Conservation (phyloP, 2,329 filamentous ascomycete species). For the Pseudogymnoascus sp. region DNA sequence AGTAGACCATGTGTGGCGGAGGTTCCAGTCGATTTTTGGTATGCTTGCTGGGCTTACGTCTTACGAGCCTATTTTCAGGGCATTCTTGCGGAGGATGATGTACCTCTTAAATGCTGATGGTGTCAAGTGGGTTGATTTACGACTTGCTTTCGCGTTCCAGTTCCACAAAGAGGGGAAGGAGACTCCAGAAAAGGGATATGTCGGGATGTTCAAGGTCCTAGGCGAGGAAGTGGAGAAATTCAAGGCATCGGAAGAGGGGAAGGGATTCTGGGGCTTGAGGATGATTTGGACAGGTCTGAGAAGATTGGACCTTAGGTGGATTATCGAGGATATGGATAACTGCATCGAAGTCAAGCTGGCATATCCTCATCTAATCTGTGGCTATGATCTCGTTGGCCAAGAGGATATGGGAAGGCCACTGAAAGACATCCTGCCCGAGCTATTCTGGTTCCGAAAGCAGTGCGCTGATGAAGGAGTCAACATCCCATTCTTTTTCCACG, state of each 20-base stretch:
- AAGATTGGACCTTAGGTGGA: conserved; percentile 49
- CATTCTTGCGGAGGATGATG: conserved; percentile 65
- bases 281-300: conserved; percentile 80
- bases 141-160: conserved; percentile 63
- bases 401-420: conserved; percentile 74
- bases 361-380: conserved; percentile 71
- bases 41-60: conserved; percentile 68
- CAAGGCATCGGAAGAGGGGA: conserved; percentile 59
- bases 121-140: conserved; percentile 75
- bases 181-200: conserved; percentile 56
- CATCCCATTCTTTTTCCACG: conserved; percentile 93
- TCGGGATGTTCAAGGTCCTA: conserved; percentile 62
- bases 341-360: conserved; percentile 75
- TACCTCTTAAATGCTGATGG: conserved; percentile 68
- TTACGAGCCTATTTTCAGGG: conserved; percentile 83
- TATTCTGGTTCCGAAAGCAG: conserved; percentile 90
- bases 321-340: conserved; percentile 76
- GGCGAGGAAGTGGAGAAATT: conserved; percentile 73
- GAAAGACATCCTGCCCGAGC: conserved; percentile 66
- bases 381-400: conserved; percentile 84
- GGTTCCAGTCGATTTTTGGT: conserved; percentile 68
- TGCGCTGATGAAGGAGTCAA: conserved; percentile 70
- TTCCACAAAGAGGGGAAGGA: conserved; percentile 60
- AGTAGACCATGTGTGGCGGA: conserved; percentile 73
- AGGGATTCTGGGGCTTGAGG: conserved; percentile 73